Evolutionary conservation across 2,329 filamentous ascomycete species (phyloP).

Genomic region (Aspergillus pseudoterreus): DNA sequence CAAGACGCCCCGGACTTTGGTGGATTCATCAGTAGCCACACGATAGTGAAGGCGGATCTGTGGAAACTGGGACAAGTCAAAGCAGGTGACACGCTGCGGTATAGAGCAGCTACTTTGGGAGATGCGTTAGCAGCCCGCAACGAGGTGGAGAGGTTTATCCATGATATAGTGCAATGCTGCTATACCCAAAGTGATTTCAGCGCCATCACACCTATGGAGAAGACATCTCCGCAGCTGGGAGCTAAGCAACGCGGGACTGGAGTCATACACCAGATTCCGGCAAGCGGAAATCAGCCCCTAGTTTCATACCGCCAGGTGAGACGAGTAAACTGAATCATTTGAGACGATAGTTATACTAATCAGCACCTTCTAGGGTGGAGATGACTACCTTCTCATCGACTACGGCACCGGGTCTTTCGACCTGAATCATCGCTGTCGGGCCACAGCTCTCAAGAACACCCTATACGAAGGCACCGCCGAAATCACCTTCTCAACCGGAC

Average conservation of each 20-base stretch:
- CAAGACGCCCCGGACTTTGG: slow-evolving; percentile 60
- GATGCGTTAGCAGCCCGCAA: slow-evolving; percentile 47
- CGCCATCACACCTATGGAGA: slow-evolving; percentile 29
- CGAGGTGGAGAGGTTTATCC: slow-evolving; percentile 45
- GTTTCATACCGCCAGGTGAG: slow-evolving; percentile 41
- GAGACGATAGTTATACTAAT: too few relatives aligned
- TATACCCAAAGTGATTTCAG: slow-evolving; percentile 28
- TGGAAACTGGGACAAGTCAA: slow-evolving; percentile 63
- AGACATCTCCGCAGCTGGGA: slow-evolving; percentile 16
- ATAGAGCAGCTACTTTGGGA: slow-evolving; percentile 49
- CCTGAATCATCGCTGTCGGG: slow-evolving; percentile 55
- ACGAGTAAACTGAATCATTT: background rate
- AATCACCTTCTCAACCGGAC: slow-evolving; percentile 37
- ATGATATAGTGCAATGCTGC: slow-evolving; percentile 40
- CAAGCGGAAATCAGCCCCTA: slow-evolving; percentile 32
- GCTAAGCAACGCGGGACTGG: slow-evolving; percentile 24
- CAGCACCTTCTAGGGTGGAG: slow-evolving; percentile 35
- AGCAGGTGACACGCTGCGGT: slow-evolving; percentile 54
- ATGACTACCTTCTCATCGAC: slow-evolving; percentile 56
- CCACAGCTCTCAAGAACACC: slow-evolving; percentile 51
- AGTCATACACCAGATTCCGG: slow-evolving; percentile 33
- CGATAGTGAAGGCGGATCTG: slow-evolving; percentile 54
- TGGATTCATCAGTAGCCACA: slow-evolving; percentile 56
- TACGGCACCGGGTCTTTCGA: slow-evolving; percentile 56
- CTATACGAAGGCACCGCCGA: slow-evolving; percentile 33